These are phyloP conservation scores for Xylaria venustula DNA, from an alignment of 495 filamentous ascomycete species.

Conservation along the genomic window DNA sequence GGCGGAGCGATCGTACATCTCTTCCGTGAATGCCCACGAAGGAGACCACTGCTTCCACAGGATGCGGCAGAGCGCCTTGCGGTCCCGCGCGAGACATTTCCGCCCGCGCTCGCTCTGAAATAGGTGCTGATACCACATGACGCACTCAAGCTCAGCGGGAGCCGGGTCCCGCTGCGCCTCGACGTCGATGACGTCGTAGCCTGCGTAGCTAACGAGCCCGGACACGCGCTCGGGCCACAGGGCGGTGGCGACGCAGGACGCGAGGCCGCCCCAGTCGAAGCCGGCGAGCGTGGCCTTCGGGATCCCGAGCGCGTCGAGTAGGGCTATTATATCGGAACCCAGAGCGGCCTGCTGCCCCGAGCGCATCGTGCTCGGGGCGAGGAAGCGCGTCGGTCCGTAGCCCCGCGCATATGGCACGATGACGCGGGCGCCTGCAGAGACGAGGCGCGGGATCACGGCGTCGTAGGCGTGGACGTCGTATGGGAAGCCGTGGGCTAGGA, in stretches of 20 bases:
- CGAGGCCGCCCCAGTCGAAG: constrained; percentile 16
- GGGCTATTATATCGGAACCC: constrained; percentile 25
- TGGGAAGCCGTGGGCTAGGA: constrained; percentile 25
- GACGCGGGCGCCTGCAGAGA: constrained; percentile 22
- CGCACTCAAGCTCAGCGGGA: constrained; percentile 1
- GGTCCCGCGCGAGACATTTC: constrained; percentile 9
- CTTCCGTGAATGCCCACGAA: constrained; percentile 7
- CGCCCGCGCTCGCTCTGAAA: constrained; percentile 15
- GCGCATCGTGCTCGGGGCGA: constrained; percentile 15
- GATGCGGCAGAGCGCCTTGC: background rate
- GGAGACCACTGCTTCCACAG: constrained; percentile 14
- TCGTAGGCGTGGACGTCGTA: constrained; percentile 27
- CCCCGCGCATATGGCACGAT: constrained; percentile 28
- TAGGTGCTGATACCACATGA: constrained; percentile 15
- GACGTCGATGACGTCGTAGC: constrained; percentile 10
- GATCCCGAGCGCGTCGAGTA: constrained; percentile 52
- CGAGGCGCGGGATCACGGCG: constrained; percentile 20
- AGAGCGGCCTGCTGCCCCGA: constrained; percentile 26
- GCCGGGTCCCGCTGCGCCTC: background rate
- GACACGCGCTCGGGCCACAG: constrained; percentile 13
- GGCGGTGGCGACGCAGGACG: constrained; percentile 13
- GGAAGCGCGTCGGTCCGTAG: constrained; percentile 24
- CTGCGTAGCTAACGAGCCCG: constrained; percentile 9
- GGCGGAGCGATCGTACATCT: constrained; percentile 6
- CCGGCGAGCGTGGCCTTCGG: constrained; percentile 35